Percentiles rank a stretch among this genome's conserved stretches.
Evolutionary conservation across 352 stramenopile genomes (phyloP).

Genomic region (Phytophthora tubulina): DNA sequence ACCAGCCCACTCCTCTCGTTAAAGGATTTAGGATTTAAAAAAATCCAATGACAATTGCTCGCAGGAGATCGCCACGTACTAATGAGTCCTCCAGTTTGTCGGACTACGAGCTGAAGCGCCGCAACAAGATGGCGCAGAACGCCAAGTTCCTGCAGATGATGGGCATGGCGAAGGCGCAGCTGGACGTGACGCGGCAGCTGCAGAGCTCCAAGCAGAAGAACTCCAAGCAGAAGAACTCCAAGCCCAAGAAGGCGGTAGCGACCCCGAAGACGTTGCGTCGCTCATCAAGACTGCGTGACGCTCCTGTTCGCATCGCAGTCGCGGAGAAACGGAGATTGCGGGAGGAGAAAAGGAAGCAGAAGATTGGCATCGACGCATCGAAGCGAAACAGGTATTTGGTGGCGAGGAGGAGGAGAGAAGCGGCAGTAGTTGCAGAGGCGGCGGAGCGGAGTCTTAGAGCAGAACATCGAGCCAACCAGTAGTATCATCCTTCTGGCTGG

Average conservation of each 20-base stretch:
- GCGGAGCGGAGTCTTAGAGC: background rate
- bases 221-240: constrained; percentile 11
- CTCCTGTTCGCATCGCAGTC: background rate
- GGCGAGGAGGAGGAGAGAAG: constrained; percentile 13
- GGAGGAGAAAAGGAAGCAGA: constrained; percentile 10
- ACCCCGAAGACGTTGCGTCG: background rate
- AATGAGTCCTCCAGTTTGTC: constrained; percentile 27
- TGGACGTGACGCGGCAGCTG: constrained; percentile 5
- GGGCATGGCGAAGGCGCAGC: constrained; percentile 26
- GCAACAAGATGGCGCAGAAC: constrained; percentile 42
- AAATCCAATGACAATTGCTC: too few relatives aligned
- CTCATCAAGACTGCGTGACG: constrained; percentile 1
- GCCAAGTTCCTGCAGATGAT: constrained; percentile 41
- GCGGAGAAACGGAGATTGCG: background rate
- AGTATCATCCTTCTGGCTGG: background rate
- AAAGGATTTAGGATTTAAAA: too few relatives aligned
- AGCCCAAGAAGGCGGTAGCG: constrained; percentile 14
- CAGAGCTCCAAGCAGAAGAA: constrained; percentile 3
- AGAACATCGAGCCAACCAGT: background rate
- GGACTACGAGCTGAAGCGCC: constrained; percentile 47
- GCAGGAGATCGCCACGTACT: background rate
- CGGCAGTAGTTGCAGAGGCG: constrained; percentile 2
- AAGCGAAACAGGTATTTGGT: constrained; percentile 1
- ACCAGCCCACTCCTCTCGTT: too few relatives aligned
- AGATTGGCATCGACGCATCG: background rate